A percentile compares a stretch with the other conserved stretches of the same genome.
Conservation (phyloP, 306 rosid genomes). For the Acacia crassicarpa region DNA sequence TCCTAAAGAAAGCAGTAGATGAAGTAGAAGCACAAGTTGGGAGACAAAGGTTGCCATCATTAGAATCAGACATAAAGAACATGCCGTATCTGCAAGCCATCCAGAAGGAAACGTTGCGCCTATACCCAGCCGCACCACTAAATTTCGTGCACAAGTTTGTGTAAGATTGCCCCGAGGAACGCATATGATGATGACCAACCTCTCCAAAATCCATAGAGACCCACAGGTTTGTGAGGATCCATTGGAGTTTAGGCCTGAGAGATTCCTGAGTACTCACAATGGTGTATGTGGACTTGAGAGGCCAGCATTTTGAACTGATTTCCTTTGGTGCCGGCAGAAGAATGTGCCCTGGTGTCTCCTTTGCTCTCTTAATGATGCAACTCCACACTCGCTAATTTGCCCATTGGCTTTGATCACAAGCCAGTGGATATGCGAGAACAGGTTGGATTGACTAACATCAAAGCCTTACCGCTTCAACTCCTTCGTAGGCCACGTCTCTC, state of each 20-base stretch:
- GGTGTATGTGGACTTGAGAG: constrained; percentile 23
- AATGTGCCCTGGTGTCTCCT: constrained; percentile 36
- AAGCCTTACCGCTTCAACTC: constrained; percentile 11
- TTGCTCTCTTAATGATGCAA: constrained; percentile 25
- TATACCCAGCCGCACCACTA: constrained; percentile 49
- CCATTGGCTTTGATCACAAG: constrained; percentile 20
- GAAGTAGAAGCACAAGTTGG: constrained; percentile 31
- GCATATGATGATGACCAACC: constrained; percentile 35
- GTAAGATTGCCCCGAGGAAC: constrained; percentile 54
- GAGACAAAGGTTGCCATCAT: constrained; percentile 4
- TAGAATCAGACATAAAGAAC: constrained; percentile 39
- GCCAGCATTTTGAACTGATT: constrained; percentile 34
- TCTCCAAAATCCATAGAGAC: constrained; percentile 45
- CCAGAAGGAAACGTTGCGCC: constrained; percentile 50
- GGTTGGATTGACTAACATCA: constrained; percentile 30
- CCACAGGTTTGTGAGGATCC: constrained; percentile 28
- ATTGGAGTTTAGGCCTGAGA: constrained; percentile 34
- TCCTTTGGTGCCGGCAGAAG: constrained; percentile 49
- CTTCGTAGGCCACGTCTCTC: constrained; percentile 4
- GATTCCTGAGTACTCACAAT: constrained; percentile 37
- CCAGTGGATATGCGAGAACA: constrained; percentile 37
- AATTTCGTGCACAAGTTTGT: background rate
- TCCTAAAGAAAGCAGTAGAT: constrained; percentile 15
- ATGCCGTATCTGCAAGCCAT: constrained; percentile 46
- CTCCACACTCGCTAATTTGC: constrained; percentile 23